Evolutionary conservation across 179 eudicot genomes (phyloP).

Genomic region (Pouteria campechiana): DNA sequence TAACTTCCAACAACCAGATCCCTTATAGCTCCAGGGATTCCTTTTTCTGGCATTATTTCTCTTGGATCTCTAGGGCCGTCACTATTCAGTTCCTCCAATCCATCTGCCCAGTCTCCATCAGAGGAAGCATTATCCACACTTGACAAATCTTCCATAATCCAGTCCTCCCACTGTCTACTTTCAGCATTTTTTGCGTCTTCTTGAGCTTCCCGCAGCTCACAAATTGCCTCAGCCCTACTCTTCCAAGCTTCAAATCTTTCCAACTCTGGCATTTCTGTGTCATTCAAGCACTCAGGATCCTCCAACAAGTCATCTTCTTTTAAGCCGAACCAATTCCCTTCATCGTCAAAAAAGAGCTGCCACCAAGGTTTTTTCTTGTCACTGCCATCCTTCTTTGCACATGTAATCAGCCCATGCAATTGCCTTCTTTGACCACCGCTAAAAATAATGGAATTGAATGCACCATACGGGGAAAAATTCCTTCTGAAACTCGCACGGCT

Average conservation of each 20-base stretch:
- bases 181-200: conserved; percentile 73
- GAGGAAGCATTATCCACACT: conserved; percentile 16
- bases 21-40: conserved; percentile 59
- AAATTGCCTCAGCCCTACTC: conserved; percentile 85
- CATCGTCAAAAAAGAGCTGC: conserved; percentile 71
- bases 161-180: conserved; percentile 87
- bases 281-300: conserved; percentile 17
- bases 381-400: conserved; percentile 34
- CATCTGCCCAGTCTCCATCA: conserved; percentile 18
- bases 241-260: conserved; percentile 89
- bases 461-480: conserved; percentile 2
- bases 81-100: conserved; percentile 12
- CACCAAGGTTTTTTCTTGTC: conserved; percentile 74
- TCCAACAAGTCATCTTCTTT: conserved; percentile 62
- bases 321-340: conserved; percentile 79
- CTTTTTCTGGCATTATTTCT: conserved; percentile 54
- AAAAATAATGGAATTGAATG: background rate
- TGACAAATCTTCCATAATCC: conserved; percentile 44
- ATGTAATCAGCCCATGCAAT: conserved; percentile 23
- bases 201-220: conserved; percentile 80
- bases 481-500: conserved; percentile 1
- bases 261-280: conserved; percentile 36
- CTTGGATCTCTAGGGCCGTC: conserved; percentile 33
- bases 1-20: conserved; percentile 52
- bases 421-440: conserved; percentile 23